Conservation (phyloP, 352 stramenopile species). For the Globisporangium cylindrosporum region DNA sequence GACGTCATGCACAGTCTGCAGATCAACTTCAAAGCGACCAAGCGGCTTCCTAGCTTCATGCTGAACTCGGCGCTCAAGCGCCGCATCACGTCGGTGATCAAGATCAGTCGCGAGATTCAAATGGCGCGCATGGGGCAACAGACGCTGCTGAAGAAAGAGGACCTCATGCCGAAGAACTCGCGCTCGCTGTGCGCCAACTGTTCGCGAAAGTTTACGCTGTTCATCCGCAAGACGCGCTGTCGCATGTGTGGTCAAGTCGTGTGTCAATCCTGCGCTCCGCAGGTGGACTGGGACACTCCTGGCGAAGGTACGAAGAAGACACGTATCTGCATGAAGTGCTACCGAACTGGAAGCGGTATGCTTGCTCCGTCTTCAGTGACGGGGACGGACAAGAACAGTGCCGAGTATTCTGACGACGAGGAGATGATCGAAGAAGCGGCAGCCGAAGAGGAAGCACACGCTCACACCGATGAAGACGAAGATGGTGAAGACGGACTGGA, state of each 20-base stretch:
- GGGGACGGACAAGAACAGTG: constrained; percentile 13
- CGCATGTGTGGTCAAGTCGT: constrained; percentile 75
- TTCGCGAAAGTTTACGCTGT: constrained; percentile 65
- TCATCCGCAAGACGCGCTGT: constrained; percentile 70
- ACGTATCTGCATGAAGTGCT: constrained; percentile 56
- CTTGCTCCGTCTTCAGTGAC: constrained; percentile 4
- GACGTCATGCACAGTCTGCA: constrained; percentile 85
- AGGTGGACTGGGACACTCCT: constrained; percentile 40
- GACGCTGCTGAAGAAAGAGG: constrained; percentile 55
- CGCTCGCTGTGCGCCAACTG: constrained; percentile 55
- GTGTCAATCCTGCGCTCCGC: constrained; percentile 64
- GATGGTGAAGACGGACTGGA: constrained; percentile 33
- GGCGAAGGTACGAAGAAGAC: constrained; percentile 39
- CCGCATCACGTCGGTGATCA: constrained; percentile 60
- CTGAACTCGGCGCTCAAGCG: constrained; percentile 62
- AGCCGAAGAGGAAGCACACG: constrained; percentile 15
- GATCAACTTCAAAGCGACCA: constrained; percentile 83
- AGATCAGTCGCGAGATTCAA: constrained; percentile 66
- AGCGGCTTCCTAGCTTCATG: constrained; percentile 57
- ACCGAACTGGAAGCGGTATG: constrained; percentile 30
- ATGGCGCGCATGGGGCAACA: constrained; percentile 51
- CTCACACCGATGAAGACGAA: constrained; percentile 26
- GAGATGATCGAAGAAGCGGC: constrained; percentile 14
- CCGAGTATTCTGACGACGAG: constrained; percentile 29
- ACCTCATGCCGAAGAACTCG: constrained; percentile 67